phyloP scores from a whole-genome alignment of 164 flowering plant species.

The Vitis cinerea region DNA sequence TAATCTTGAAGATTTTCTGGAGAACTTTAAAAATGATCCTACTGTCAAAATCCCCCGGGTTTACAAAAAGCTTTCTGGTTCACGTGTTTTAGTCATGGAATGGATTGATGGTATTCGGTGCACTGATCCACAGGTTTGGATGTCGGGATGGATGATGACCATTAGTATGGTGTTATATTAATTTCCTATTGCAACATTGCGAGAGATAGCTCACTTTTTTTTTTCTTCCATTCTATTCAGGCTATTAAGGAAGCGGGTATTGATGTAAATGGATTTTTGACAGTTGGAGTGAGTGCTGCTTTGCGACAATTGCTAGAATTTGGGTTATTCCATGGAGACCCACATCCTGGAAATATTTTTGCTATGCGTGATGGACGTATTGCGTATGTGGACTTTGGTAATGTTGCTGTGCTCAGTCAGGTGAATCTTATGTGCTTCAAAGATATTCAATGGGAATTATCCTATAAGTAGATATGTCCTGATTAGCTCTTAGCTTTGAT shows the following conservation, averaged over 20 bases:
- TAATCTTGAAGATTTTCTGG: conserved; percentile 88
- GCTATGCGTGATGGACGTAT: conserved; percentile 99
- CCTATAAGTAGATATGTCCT: no score
- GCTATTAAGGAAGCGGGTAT: conserved; percentile 85
- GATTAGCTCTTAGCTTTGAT: no score
- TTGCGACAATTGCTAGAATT: conserved; percentile 90
- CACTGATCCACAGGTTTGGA: conserved; percentile 87
- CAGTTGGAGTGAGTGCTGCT: conserved; percentile 99
- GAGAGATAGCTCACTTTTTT: neutral
- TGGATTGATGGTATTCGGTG: conserved; percentile 99
- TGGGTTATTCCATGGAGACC: conserved; percentile 97
- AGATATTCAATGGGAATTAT: neutral
- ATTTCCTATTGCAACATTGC: neutral
- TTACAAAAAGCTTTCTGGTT: conserved; percentile 77
- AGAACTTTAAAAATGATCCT: conserved; percentile 93
- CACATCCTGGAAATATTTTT: conserved; percentile 98
- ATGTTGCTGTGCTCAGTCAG: conserved; percentile 99
- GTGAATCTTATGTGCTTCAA: conserved; percentile 26
- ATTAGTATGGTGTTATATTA: neutral
- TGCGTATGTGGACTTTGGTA: conserved; percentile 98
- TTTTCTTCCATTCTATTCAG: conserved; percentile 33
- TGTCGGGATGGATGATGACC: conserved; percentile 5
- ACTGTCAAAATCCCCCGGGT: conserved; percentile 94
- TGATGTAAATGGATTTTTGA: conserved; percentile 84
- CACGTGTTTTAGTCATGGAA: conserved; percentile 96